Evolutionary conservation across 2,329 filamentous ascomycete genomes (phyloP).

Genomic region (Pseudocercospora fijiensis): DNA sequence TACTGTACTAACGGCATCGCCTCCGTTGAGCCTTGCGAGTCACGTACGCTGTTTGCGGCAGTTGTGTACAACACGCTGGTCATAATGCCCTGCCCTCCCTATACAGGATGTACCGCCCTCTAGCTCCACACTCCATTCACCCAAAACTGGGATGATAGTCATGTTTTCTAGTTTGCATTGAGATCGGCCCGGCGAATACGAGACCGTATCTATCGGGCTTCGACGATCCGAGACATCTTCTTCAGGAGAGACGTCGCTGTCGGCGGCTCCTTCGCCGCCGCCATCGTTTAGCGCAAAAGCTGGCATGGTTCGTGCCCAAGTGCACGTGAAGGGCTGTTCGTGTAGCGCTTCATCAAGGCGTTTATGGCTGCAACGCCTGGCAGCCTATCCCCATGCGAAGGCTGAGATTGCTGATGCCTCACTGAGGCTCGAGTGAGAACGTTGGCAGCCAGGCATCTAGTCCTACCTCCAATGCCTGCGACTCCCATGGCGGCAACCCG

Average conservation of each 20-base stretch:
- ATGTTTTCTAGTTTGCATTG: neutral
- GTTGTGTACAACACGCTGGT: neutral
- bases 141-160: neutral
- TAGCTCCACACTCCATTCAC: neutral
- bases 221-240: neutral
- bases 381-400: neutral
- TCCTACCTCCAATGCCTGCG: conserved; percentile 26
- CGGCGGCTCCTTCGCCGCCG: neutral
- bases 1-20: neutral
- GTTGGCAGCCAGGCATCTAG: conserved; percentile 30
- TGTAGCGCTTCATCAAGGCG: neutral
- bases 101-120: neutral
- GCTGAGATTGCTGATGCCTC: neutral
- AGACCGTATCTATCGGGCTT: neutral
- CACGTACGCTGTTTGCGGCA: conserved; percentile 1
- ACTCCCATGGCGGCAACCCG: conserved; percentile 30
- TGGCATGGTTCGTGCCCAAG: neutral
- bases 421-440: conserved; percentile 23
- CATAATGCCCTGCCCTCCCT: neutral
- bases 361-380: neutral
- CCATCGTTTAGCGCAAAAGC: neutral
- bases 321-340: neutral
- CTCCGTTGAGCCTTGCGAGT: neutral
- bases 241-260: neutral
- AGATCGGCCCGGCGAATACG: neutral